phyloP scores from a whole-genome alignment of 306 rosid species.

The Prunus davidiana region DNA sequence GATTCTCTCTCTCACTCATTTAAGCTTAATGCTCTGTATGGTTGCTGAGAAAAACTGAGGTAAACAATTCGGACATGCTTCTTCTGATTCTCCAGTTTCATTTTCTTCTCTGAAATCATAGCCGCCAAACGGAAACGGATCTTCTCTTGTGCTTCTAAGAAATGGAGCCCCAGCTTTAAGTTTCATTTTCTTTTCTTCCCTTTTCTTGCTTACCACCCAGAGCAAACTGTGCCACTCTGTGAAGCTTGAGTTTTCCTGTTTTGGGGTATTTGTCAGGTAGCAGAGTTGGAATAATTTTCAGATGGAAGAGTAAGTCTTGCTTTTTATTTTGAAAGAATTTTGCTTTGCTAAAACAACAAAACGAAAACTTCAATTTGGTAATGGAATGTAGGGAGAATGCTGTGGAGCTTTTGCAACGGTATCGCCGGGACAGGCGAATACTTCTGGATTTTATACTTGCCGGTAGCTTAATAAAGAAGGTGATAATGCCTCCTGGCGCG shows the following conservation, averaged over 20 bases:
- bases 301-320: slow-evolving; percentile 83
- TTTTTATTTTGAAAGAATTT: not conserved
- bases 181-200: not conserved
- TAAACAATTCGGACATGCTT: not conserved
- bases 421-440: slow-evolving; percentile 75
- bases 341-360: not conserved
- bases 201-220: not conserved
- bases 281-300: slow-evolving; percentile 14
- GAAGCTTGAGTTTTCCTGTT: not conserved
- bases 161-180: not conserved
- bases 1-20: not conserved
- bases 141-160: not conserved
- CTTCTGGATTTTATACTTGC: slow-evolving; percentile 92
- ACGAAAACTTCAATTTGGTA: not conserved
- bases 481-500: slow-evolving; percentile 97
- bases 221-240: not conserved
- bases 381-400: slow-evolving; percentile 60
- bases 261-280: slow-evolving; percentile 3
- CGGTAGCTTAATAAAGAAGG: slow-evolving; percentile 91
- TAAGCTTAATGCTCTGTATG: not conserved
- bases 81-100: not conserved
- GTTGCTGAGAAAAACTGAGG: slow-evolving; percentile 10
- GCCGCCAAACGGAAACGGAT: not conserved
- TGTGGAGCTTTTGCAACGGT: slow-evolving; percentile 77
- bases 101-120: not conserved